Base-by-base conservation (phyloP, 306 rosid genomes). In the Pyrus betulifolia region DNA sequence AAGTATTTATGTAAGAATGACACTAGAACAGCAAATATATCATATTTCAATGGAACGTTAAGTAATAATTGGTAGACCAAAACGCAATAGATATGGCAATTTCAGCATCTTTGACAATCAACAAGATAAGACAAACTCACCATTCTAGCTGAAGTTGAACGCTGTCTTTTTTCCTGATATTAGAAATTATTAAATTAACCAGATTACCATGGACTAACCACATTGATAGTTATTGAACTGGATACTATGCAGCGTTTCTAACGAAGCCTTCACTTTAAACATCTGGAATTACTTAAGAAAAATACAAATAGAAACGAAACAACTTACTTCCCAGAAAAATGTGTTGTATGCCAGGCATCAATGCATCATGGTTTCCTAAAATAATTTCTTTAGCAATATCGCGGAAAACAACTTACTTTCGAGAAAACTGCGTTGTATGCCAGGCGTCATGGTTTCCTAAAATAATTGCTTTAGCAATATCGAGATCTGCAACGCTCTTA, bases 381-480 rank as follows among this genome's bases (percentile, higher is more conserved):
- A 95, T 90, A 76, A 89, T 87, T 69, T 92, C 96, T 84, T 92
- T 92, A 44, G 93, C n/a, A 88, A 89, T 35, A 35, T 35, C 8
- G 8, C 6, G n/a, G 1, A 6, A 21, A 70, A 70, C 42, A 83
- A 84, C 87, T 80, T 82, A 95, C 98, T 90, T 91, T 78, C 84
- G 85, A 68, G 97, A 90, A 76, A 92, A 95, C 76, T 69, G 83
- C 60, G 10, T 82, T 55, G 98, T 92, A 81, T 81, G 87, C 98
- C 97, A 95, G 75, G 97, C 82, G 86, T 95, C 98, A 71, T 95
- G 98, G 80, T 92, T 92, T 84, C 98, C 98, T 84, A 95, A 81
- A 76, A 95, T 90, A 77, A 89, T 87, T 69, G 93, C 95, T 79
- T 94, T 94, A 42, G 93, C 18, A 87, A 89, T 86, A 74, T 82